Evolutionary conservation across 2,329 filamentous ascomycete genomes (phyloP).

Genomic region (Drechslerella coelobrocha): DNA sequence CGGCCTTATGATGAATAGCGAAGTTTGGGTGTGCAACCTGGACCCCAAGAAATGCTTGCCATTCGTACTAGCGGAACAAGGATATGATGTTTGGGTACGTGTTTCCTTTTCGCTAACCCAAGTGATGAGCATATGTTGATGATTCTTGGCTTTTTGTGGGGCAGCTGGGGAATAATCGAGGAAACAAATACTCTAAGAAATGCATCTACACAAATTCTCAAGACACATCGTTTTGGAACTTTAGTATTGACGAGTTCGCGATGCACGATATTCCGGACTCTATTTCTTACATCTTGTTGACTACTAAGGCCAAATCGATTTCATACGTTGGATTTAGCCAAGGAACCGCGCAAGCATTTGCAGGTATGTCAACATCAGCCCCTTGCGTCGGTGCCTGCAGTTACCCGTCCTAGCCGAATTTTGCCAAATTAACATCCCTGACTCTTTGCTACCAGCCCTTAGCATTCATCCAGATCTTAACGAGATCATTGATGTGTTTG

Average conservation of each 20-base stretch:
- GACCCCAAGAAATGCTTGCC: conserved; percentile 84
- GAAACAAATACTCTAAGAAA: conserved; percentile 99
- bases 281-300: conserved; percentile 86
- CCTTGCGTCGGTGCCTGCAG: conserved; percentile 5
- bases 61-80: conserved; percentile 84
- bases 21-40: conserved; percentile 95
- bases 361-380: conserved; percentile 57
- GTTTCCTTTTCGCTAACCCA: neutral
- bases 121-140: too few species aligned
- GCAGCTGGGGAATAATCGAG: conserved; percentile 96
- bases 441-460: conserved; percentile 63
- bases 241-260: conserved; percentile 97
- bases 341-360: conserved; percentile 95
- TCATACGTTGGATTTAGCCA: conserved; percentile 98
- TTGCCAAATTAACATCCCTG: neutral
- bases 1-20: conserved; percentile 94
- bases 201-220: conserved; percentile 77
- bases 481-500: conserved; percentile 91
- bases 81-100: conserved; percentile 92
- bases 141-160: too few species aligned
- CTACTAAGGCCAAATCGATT: conserved; percentile 80
- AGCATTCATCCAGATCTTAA: conserved; percentile 93
- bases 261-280: conserved; percentile 97
- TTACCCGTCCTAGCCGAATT: neutral
- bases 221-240: conserved; percentile 87